Conservation (phyloP, 2,329 filamentous ascomycete species). For the Aspergillus fructus region DNA sequence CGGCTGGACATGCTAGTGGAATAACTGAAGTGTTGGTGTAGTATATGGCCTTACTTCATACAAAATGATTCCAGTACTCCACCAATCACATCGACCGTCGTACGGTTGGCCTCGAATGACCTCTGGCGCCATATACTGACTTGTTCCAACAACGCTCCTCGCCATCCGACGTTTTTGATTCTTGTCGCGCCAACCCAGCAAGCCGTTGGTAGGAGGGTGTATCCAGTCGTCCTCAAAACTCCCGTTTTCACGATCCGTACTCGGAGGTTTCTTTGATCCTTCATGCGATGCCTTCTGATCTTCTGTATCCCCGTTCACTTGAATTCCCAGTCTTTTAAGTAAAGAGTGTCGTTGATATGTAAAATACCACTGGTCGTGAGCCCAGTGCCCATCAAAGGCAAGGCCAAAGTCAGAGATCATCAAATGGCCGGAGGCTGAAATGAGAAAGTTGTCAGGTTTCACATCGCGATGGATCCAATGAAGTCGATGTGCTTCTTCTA, state of each 20-base stretch:
- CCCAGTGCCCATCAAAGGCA: slow-evolving; percentile 93
- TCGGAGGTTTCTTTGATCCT: slow-evolving; percentile 16
- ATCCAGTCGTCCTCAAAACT: slow-evolving; percentile 30
- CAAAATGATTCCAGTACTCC: slow-evolving; percentile 91
- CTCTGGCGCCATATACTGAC: slow-evolving; percentile 98
- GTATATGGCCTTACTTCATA: slow-evolving; percentile 61
- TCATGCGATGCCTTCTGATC: slow-evolving; percentile 61
- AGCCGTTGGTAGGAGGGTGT: slow-evolving; percentile 43
- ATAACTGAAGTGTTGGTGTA: background rate
- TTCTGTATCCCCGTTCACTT: slow-evolving; percentile 69
- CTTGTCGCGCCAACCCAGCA: slow-evolving; percentile 70
- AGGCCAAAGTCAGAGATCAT: slow-evolving; percentile 97
- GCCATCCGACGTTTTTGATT: slow-evolving; percentile 71
- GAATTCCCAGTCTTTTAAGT: slow-evolving; percentile 71
- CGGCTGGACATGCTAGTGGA: background rate
- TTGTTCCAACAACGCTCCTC: slow-evolving; percentile 86
- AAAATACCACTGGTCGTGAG: slow-evolving; percentile 84
- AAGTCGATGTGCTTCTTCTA: slow-evolving; percentile 86
- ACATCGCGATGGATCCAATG: slow-evolving; percentile 93
- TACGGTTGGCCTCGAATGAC: slow-evolving; percentile 79
- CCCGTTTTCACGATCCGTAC: background rate
- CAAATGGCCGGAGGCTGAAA: slow-evolving; percentile 81
- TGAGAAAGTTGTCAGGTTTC: slow-evolving; percentile 96
- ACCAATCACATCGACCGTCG: slow-evolving; percentile 94
- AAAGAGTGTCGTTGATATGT: slow-evolving; percentile 78